Conservation (phyloP, 2,329 filamentous ascomycete species). For the Aspergillus persii region DNA sequence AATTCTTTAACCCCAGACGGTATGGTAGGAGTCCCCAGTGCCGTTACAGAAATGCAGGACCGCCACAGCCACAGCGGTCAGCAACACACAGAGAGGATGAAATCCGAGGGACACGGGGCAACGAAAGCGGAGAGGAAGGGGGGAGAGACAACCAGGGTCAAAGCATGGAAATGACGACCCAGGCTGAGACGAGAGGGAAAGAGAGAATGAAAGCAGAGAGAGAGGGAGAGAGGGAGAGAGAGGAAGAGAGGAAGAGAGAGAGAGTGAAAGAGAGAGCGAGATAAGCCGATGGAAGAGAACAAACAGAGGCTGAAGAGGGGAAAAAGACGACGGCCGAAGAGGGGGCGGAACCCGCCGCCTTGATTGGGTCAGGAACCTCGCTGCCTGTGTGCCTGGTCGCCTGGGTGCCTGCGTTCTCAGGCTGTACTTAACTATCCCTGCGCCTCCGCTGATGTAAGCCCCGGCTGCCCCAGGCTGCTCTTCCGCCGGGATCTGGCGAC, state of each 20-base stretch:
- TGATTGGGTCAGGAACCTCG: conserved; percentile 19
- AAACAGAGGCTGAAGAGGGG: conserved; percentile 18
- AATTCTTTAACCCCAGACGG: conserved; percentile 2
- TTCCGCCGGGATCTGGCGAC: conserved; percentile 4
- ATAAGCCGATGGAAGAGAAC: conserved; percentile 15
- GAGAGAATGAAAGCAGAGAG: conserved; percentile 10
- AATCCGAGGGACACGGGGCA: neutral
- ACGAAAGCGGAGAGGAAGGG: neutral
- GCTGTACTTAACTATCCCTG: conserved; percentile 1
- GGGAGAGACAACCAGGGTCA: conserved; percentile 8
- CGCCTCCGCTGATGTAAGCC: neutral
- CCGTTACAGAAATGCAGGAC: conserved; percentile 20
- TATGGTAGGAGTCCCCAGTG: conserved; percentile 4
- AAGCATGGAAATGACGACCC: neutral
- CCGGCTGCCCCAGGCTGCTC: neutral
- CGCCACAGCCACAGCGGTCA: conserved; percentile 29
- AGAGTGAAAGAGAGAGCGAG: conserved; percentile 8
- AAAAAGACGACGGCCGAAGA: conserved; percentile 8
- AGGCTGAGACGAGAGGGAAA: neutral
- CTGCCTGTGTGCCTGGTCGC: conserved; percentile 3
- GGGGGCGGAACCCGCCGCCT: neutral
- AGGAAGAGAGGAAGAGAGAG: conserved; percentile 11
- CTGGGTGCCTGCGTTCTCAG: neutral
- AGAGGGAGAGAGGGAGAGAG: conserved; percentile 10
- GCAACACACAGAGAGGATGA: conserved; percentile 12